A percentile compares a stretch with the other conserved stretches of the same genome.
Evolutionary conservation across 768 basidiomycete genomes (phyloP).

Genomic region (Phlegmacium glaucopus): DNA sequence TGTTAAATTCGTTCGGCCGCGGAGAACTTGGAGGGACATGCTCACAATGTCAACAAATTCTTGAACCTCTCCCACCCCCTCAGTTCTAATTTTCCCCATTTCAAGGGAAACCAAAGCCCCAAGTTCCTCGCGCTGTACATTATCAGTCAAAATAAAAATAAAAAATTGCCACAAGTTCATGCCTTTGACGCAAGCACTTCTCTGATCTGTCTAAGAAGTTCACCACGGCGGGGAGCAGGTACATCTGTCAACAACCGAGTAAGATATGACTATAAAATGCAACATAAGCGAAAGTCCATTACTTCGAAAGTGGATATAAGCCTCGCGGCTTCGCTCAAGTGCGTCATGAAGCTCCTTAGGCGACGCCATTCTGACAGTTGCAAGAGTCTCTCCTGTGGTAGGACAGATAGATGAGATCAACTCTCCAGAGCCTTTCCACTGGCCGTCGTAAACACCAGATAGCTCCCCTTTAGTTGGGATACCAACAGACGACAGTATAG

Average conservation of each 20-base stretch:
- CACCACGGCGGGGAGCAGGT: slow-evolving; percentile 86
- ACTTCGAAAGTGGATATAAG: slow-evolving; percentile 65
- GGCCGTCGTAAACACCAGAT: slow-evolving; percentile 77
- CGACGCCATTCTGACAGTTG: slow-evolving; percentile 68
- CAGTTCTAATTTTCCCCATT: slow-evolving; percentile 90
- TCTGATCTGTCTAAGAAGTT: slow-evolving; percentile 84
- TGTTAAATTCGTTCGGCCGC: slow-evolving; percentile 1
- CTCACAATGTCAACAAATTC: slow-evolving; percentile 93
- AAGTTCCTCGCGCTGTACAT: slow-evolving; percentile 62
- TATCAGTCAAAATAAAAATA: slow-evolving; percentile 1
- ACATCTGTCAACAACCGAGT: slow-evolving; percentile 32
- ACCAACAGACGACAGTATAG: slow-evolving; percentile 60
- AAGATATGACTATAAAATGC: too few species aligned
- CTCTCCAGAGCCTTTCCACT: slow-evolving; percentile 77
- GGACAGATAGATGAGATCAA: slow-evolving; percentile 73
- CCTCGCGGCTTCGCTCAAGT: slow-evolving; percentile 69
- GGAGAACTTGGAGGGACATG: slow-evolving; percentile 11
- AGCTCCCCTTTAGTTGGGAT: slow-evolving; percentile 56
- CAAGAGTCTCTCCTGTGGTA: slow-evolving; percentile 83
- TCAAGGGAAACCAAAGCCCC: slow-evolving; percentile 84
- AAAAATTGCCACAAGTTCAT: slow-evolving; percentile 10
- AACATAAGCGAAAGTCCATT: slow-evolving; percentile 12
- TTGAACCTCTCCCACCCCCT: slow-evolving; percentile 91
- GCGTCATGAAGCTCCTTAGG: slow-evolving; percentile 69
- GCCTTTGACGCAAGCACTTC: slow-evolving; percentile 80